Conservation (phyloP, 345 rosid genomes). For the Anastatica hierochuntica region DNA sequence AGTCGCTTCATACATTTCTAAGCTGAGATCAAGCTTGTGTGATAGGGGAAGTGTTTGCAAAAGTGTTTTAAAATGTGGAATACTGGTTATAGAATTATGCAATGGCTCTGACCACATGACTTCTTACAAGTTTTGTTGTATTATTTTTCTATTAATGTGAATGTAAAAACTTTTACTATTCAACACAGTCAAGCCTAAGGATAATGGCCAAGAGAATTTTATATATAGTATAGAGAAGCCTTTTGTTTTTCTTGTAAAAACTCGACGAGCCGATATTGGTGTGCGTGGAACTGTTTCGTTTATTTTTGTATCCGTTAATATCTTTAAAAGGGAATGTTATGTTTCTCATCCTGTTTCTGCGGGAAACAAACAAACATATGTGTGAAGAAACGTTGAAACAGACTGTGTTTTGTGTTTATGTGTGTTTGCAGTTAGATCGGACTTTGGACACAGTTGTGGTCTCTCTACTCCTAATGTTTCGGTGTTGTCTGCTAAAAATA, state of each 20-base stretch:
- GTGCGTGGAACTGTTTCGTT: no score
- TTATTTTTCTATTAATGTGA: neutral
- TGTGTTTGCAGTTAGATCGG: conserved; percentile 21
- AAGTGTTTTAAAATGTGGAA: conserved; percentile 4
- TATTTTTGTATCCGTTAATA: no score
- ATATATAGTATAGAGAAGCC: no score
- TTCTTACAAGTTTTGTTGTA: neutral
- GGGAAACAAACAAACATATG: conserved; percentile 9
- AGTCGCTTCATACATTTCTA: neutral
- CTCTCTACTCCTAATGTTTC: no score
- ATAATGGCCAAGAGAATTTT: neutral
- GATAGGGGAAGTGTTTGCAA: conserved; percentile 6
- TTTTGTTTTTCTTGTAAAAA: no score
- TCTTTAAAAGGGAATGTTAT: no score
- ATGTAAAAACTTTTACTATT: neutral
- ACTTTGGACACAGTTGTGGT: conserved; percentile 18
- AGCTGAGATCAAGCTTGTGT: conserved; percentile 1
- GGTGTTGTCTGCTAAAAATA: no score
- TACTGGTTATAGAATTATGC: neutral
- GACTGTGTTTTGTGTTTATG: conserved; percentile 11
- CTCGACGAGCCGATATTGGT: no score
- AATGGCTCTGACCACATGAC: conserved; percentile 8
- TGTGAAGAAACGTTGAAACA: conserved; percentile 16
- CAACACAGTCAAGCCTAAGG: neutral
- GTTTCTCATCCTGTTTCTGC: neutral